Evolutionary conservation across 1,139 yeast species (phyloP).

Genomic region (Zygoascus sp.): DNA sequence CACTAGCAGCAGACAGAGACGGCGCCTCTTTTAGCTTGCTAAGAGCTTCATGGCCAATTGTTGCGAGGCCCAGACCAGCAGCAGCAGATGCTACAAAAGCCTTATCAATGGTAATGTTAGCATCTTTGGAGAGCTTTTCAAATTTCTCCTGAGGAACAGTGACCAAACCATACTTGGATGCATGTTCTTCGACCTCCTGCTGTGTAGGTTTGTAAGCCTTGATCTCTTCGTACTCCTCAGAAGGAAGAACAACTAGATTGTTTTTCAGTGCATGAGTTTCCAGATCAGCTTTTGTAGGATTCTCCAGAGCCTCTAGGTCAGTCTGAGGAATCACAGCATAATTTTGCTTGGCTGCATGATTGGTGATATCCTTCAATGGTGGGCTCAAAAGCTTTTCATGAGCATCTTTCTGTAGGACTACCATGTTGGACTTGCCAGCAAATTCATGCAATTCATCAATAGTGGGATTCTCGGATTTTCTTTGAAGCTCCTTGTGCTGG

Average conservation of each 20-base stretch:
- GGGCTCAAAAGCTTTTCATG: slow-evolving; percentile 23
- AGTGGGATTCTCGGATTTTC: slow-evolving; percentile 21
- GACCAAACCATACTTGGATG: slow-evolving; percentile 19
- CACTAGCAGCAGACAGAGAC: slow-evolving; percentile 25
- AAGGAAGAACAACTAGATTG: slow-evolving; percentile 32
- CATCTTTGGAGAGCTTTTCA: slow-evolving; percentile 32
- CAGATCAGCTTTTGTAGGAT: slow-evolving; percentile 23
- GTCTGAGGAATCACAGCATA: slow-evolving; percentile 43
- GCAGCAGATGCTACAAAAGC: slow-evolving; percentile 32
- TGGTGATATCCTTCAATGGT: slow-evolving; percentile 14
- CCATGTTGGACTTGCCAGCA: slow-evolving; percentile 23
- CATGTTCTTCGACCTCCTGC: slow-evolving; percentile 20
- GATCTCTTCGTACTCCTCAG: slow-evolving; percentile 22
- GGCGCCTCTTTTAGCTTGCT: slow-evolving; percentile 21
- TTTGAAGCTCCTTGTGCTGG: slow-evolving; percentile 24
- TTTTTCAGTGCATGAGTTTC: slow-evolving; percentile 19
- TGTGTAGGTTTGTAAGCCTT: slow-evolving; percentile 17
- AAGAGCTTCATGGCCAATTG: slow-evolving; percentile 34
- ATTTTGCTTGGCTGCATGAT: slow-evolving; percentile 26
- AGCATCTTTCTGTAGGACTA: slow-evolving; percentile 22
- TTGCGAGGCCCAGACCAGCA: slow-evolving; percentile 36
- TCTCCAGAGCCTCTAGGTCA: slow-evolving; percentile 26
- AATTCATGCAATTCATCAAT: slow-evolving; percentile 26
- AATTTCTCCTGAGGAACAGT: slow-evolving; percentile 26
- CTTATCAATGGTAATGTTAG: slow-evolving; percentile 29